phyloP scores from a whole-genome alignment of 306 rosid genomes.

The Alnus glutinosa region DNA sequence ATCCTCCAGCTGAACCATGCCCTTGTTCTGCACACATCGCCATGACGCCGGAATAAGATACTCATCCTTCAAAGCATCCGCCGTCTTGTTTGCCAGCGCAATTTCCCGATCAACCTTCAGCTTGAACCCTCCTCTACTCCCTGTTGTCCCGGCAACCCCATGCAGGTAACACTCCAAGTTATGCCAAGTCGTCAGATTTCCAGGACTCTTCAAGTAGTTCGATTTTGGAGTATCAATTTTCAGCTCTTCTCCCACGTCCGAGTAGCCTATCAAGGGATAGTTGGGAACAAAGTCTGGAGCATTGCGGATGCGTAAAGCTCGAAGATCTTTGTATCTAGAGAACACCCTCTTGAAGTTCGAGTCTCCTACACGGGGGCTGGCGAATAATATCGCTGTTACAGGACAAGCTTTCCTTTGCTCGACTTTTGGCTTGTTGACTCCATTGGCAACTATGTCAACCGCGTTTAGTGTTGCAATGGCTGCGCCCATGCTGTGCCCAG shows the following conservation, averaged over 20 bases:
- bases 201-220: slow-evolving; percentile 68
- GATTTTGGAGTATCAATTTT: slow-evolving; percentile 62
- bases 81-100: slow-evolving; percentile 59
- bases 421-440: slow-evolving; percentile 43
- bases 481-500: slow-evolving; percentile 91
- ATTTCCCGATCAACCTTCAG: slow-evolving; percentile 63
- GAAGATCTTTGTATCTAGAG: slow-evolving; percentile 37
- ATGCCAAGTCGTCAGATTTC: slow-evolving; percentile 63
- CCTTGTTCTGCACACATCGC: slow-evolving; percentile 66
- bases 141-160: slow-evolving; percentile 83
- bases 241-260: slow-evolving; percentile 71
- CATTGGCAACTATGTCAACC: slow-evolving; percentile 66
- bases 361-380: slow-evolving; percentile 84
- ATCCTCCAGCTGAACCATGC: slow-evolving; percentile 81
- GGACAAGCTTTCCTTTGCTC: slow-evolving; percentile 37
- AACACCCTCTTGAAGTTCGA: slow-evolving; percentile 45
- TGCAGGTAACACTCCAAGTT: slow-evolving; percentile 79
- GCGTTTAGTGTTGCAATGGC: slow-evolving; percentile 80
- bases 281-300: slow-evolving; percentile 72
- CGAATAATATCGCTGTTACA: slow-evolving; percentile 66
- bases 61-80: slow-evolving; percentile 61
- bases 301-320: slow-evolving; percentile 49
- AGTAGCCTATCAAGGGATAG: slow-evolving; percentile 64
- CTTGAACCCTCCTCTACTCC: slow-evolving; percentile 57
- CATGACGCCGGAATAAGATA: slow-evolving; percentile 64